Base-by-base conservation (phyloP, 2,329 filamentous ascomycete genomes). In the Didymella arachidicola region DNA sequence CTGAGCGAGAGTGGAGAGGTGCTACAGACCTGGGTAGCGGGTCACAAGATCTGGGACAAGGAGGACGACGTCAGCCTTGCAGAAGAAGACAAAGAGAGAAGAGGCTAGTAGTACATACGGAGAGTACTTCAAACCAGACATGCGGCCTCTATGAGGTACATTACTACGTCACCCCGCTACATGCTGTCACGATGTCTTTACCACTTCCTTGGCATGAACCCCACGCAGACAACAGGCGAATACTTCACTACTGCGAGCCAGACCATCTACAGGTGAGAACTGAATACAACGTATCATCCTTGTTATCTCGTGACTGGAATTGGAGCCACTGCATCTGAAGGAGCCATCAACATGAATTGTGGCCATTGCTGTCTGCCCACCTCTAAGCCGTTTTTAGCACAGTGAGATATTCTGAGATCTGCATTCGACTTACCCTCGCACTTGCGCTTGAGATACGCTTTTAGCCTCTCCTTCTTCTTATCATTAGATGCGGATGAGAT, bases 1-100 rank as follows among this genome's bases (percentile, higher is more conserved):
- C 49, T 84, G 61, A 79, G 75, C 63, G 77, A 81, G 56, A 71
- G 74, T 14, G 81, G 79, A 1, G 70, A 79, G 49, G 80, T 84
- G 38, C 60, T 81, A 64, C 77, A 84, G 74, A 84, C 82, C n/a
- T 82, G 82, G 81, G 66, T 83, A 44, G 77, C 67, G n/a, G 82
- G 82, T 7, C 70, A 62, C 42, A 81, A 79, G 64, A 77, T 83
- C 4, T 84, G 78, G 79, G 77, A 80, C 62, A 74, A 52, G 45
- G 74, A 77, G 27, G 73, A 76, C 27, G 69, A 69, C 7, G 5
- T 72, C 12, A 43, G 39, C 25, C 30, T 14, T 26, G 65, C 52
- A n/a, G 74, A 77, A 32, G 69, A 69, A 22, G 66, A 74, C 59
- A 71, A 66, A 7, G 74, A 76, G 45, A 49, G 50, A 1, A 66